These are phyloP conservation scores for Cyclospora cayetanensis DNA, from an alignment of 169 alveolate genomes.

Conservation along the genomic window DNA sequence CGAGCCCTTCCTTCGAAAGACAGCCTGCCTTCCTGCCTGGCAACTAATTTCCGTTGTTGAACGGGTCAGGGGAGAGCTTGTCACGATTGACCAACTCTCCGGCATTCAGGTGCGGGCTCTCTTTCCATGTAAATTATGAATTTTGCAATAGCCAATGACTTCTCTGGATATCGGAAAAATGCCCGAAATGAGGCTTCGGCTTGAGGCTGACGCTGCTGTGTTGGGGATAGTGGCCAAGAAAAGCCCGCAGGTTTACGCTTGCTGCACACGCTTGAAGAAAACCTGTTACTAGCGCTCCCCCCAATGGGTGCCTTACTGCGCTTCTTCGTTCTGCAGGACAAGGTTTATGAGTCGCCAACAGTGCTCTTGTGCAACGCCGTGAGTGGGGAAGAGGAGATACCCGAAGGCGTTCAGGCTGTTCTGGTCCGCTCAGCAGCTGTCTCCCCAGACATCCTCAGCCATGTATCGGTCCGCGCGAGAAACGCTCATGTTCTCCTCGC, in stretches of 20 bases:
- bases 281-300: conserved; percentile 68
- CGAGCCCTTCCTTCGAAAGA: conserved; percentile 84
- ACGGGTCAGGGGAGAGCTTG: conserved; percentile 80
- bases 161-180: too few relatives aligned
- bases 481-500: conserved; percentile 87
- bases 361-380: conserved; percentile 85
- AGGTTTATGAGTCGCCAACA: conserved; percentile 81
- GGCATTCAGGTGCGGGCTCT: conserved; percentile 68
- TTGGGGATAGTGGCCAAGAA: too few relatives aligned
- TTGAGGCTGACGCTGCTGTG: too few relatives aligned
- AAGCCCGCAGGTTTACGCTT: too few relatives aligned
- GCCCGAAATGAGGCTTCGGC: too few relatives aligned
- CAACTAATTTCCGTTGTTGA: conserved; percentile 83
- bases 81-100: conserved; percentile 70
- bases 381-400: conserved; percentile 94
- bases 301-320: conserved; percentile 75
- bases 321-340: conserved; percentile 72
- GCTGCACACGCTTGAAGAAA: too few relatives aligned
- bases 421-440: conserved; percentile 87
- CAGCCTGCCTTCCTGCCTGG: conserved; percentile 86
- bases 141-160: too few relatives aligned
- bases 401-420: conserved; percentile 87
- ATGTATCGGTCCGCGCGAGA: conserved; percentile 93
- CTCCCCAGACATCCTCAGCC: conserved; percentile 92
- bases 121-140: too few relatives aligned